A percentile compares a stretch with the other conserved stretches of the same genome.
Conservation (phyloP, 2,329 filamentous ascomycete species). For the Chaetomium globosum region DNA sequence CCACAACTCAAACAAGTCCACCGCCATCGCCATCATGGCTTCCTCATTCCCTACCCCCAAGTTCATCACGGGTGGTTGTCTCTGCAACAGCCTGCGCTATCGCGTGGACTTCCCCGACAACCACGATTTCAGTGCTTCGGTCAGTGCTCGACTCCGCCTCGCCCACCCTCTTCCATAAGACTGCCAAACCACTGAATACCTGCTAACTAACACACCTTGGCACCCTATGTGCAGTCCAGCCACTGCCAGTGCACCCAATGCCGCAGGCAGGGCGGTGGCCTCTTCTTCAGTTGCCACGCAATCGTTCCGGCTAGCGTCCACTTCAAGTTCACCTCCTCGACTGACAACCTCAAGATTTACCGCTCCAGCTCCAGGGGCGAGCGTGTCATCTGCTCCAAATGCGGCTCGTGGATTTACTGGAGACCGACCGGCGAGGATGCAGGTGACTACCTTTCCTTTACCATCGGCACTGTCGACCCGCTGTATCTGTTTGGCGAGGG, state of each 20-base stretch:
- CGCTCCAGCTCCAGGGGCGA: constrained; percentile 45
- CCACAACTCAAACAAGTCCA: constrained; percentile 1
- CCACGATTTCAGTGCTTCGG: constrained; percentile 46
- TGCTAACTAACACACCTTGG: background rate
- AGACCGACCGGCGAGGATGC: constrained; percentile 37
- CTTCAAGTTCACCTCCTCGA: constrained; percentile 43
- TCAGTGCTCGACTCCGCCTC: constrained; percentile 3
- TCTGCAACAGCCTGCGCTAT: constrained; percentile 56
- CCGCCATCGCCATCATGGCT: constrained; percentile 29
- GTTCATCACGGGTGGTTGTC: constrained; percentile 54
- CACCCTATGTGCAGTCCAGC: constrained; percentile 41
- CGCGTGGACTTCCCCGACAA: constrained; percentile 49
- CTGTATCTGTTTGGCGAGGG: constrained; percentile 45
- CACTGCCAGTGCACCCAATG: constrained; percentile 61
- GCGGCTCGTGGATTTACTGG: constrained; percentile 56
- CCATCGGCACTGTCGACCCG: constrained; percentile 51
- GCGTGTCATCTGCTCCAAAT: constrained; percentile 54
- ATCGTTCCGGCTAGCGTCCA: constrained; percentile 40
- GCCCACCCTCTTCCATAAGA: background rate
- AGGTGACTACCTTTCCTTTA: constrained; percentile 40
- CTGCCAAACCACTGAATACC: background rate
- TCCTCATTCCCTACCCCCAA: constrained; percentile 41
- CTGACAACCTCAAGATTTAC: constrained; percentile 46
- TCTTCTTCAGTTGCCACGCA: constrained; percentile 49
- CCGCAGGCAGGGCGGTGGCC: constrained; percentile 54